phyloP scores from a whole-genome alignment of 1,284 basidiomycete species.

The Apiotrichum gracile region DNA sequence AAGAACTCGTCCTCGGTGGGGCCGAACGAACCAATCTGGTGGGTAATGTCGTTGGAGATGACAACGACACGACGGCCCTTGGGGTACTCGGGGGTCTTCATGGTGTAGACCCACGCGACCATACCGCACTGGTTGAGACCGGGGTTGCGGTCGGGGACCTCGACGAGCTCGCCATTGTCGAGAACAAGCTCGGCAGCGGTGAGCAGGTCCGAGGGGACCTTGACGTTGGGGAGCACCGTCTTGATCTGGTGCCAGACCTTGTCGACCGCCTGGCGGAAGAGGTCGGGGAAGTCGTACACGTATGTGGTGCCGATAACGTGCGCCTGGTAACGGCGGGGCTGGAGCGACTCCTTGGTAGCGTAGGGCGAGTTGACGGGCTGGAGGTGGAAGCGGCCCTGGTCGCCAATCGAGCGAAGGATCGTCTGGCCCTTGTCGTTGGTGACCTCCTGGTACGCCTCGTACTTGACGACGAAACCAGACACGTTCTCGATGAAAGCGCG shows the following conservation, averaged over 20 bases:
- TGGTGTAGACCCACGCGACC: slow-evolving; percentile 95
- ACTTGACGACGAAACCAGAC: slow-evolving; percentile 97
- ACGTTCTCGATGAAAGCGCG: slow-evolving; percentile 98
- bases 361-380: slow-evolving; percentile 89
- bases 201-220: slow-evolving; percentile 69
- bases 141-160: slow-evolving; percentile 75
- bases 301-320: slow-evolving; percentile 98
- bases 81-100: slow-evolving; percentile 90
- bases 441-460: slow-evolving; percentile 98
- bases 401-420: slow-evolving; percentile 90
- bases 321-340: slow-evolving; percentile 98
- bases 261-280: slow-evolving; percentile 93
- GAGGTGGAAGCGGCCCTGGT: slow-evolving; percentile 82
- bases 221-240: slow-evolving; percentile 59
- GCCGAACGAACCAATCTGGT: slow-evolving; percentile 97
- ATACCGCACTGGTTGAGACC: slow-evolving; percentile 96
- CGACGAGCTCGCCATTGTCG: slow-evolving; percentile 80
- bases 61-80: slow-evolving; percentile 80
- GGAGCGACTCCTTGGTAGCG: slow-evolving; percentile 96
- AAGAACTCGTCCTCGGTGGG: slow-evolving; percentile 95
- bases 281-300: slow-evolving; percentile 97
- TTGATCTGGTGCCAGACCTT: slow-evolving; percentile 82
- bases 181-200: slow-evolving; percentile 85
- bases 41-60: slow-evolving; percentile 98
- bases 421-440: slow-evolving; percentile 88